Evolutionary conservation across 805 yeast genomes (phyloP), one percentile per base, ranked within the genome.

Genomic region (Scheffersomyces coipomensis): DNA sequence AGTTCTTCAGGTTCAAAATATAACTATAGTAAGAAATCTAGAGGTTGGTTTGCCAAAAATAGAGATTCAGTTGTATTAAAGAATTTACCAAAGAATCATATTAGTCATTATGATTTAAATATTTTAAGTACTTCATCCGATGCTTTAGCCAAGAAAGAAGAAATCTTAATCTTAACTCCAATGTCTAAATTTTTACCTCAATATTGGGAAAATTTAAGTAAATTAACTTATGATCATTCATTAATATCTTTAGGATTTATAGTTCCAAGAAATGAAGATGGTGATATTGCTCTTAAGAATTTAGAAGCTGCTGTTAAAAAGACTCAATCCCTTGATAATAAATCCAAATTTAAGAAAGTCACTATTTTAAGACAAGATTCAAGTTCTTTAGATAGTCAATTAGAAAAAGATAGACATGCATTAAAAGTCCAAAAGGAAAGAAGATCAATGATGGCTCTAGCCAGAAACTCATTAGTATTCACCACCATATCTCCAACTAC

Each of bases 351-450:
- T 63, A 80, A 85, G 40, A 87, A 88, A 56, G 79, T 93, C 48
- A 86, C 96, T 17, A 84, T 93, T 33, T 71, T 93, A 56, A 80
- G 98, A 64, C 98, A 93, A 68, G 98, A 93, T 62, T 74, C 84
- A 22, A 84, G 85, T 29, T 80, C 95, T 5, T 75, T 88, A 47
- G 76, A 76, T 26, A 76, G 84, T 31, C 93, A 90, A 58, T 49
- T 52, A 29, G 99, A 93, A 60, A 85, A 86, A 62, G 95, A 88
- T 47, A 77, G 99, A 58, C 99, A 93, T 58, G 96, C 95, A 3
- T 66, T 85, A 46, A 66, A 64, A 19, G 95, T 82, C 19, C 99
- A 93, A 64, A 90, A 89, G 62, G 85, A 86, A 53, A 79, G 99
- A 60, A 79, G 99, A 50, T 62, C 85, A 4, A 81, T 82, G 55